phyloP scores from a whole-genome alignment of 164 flowering plant genomes.

The Liriodendron chinense region DNA sequence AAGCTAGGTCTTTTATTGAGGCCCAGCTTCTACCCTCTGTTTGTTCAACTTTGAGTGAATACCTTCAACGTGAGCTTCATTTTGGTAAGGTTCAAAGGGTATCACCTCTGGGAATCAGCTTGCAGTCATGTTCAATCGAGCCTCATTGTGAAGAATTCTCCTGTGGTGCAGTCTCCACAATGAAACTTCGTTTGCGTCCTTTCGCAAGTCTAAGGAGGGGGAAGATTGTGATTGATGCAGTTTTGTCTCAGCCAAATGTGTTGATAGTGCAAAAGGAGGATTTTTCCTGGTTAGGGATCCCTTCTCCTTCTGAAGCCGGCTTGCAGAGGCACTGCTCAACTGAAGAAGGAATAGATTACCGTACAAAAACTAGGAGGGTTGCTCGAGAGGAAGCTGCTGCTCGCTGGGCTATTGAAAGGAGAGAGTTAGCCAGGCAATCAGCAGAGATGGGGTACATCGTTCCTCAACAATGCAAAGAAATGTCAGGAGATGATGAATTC shows the following conservation, averaged over 20 bases:
- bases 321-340: constrained; percentile 54
- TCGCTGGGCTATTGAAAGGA: constrained; percentile 64
- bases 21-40: constrained; percentile 82
- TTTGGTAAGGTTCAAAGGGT: constrained; percentile 72
- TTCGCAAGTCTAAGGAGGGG: constrained; percentile 87
- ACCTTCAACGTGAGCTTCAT: constrained; percentile 74
- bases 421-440: constrained; percentile 60
- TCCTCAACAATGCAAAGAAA: constrained; percentile 30
- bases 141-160: constrained; percentile 86
- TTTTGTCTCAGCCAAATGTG: constrained; percentile 66
- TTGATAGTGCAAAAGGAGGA: constrained; percentile 81
- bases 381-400: constrained; percentile 78
- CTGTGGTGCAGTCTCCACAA: constrained; percentile 72
- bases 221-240: constrained; percentile 92
- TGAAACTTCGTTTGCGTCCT: constrained; percentile 77
- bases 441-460: constrained; percentile 72
- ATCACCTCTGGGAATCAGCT: constrained; percentile 81
- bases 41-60: constrained; percentile 69
- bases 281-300: constrained; percentile 90
- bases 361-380: constrained; percentile 78
- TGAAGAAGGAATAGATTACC: constrained; percentile 93
- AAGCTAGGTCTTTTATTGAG: constrained; percentile 64
- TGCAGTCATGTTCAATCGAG: constrained; percentile 83
- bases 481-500: constrained; percentile 25
- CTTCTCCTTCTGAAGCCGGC: constrained; percentile 44